Base-by-base conservation (phyloP, 345 rosid species). In the Noccaea caerulescens region DNA sequence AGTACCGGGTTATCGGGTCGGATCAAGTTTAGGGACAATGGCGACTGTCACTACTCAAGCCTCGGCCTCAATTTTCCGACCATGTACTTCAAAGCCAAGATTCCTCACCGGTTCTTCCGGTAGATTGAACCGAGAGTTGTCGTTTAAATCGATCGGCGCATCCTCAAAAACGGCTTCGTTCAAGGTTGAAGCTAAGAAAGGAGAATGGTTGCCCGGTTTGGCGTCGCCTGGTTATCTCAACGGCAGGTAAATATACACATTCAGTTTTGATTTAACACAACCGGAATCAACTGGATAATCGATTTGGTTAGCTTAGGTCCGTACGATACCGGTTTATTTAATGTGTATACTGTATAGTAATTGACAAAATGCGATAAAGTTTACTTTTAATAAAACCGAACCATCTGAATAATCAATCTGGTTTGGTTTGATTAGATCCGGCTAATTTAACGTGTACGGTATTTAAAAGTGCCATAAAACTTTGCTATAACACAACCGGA, bases 151-250 rank as follows among this genome's bases (percentile, higher is more conserved):
- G 27, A 32, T 72, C 39, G 47, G 84, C 0, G 66, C 84, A 30
- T 42, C 82, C 3, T 18, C 86, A 0, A 71, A 66, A 34, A 38
- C 80, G 38, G 11, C 57, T 37, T 71, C 83, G 16, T 77, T 87
- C 79, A 90, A 82, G 76, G 88, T 86, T 54, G 90, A 84, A 66
- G 97, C 97, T 80, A 88, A 85, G 90, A 85, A 90, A 73, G 97
- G 98, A n/a, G 92, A 93, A 79, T 93, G 98, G 98, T 72, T 93
- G 75, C 98, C 98, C 1, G 97, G 95, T 60, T 77, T 88, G 80
- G 45, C 96, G 1, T 86, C 97, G 0, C 98, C 97, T 1, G 80
- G 67, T 58, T 93, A 93, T 83, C 92, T 93, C 63, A 76, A 69
- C 55, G 97, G 97, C 77, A 93, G 98, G 98, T 88, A 65, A 62